phyloP scores from a whole-genome alignment of 768 basidiomycete genomes.

The Mycena metata region DNA sequence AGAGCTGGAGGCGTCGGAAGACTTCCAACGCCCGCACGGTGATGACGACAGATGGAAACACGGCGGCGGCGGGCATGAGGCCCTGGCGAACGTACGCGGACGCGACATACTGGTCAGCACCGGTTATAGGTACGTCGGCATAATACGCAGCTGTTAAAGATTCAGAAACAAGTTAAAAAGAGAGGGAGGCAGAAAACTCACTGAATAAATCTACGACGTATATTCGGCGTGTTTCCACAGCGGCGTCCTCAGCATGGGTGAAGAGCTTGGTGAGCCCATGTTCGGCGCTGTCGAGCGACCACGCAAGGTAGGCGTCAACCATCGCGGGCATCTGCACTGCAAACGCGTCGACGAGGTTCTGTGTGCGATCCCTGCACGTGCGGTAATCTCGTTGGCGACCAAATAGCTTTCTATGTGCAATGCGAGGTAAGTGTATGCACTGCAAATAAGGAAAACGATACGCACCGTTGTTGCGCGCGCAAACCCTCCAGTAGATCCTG shows the following conservation, averaged over 20 bases:
- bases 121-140: background rate
- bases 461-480: background rate
- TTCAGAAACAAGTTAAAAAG: background rate
- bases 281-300: background rate
- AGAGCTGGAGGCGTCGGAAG: background rate
- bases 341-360: background rate
- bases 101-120: background rate
- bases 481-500: background rate
- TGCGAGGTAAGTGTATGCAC: too few species aligned
- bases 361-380: background rate
- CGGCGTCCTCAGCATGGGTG: background rate
- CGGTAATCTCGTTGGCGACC: background rate
- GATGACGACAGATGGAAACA: background rate
- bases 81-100: background rate
- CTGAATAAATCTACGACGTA: background rate
- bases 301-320: background rate
- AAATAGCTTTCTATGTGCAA: background rate
- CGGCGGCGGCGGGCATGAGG: background rate
- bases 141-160: background rate
- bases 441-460: too few species aligned
- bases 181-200: background rate
- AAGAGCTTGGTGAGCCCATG: background rate
- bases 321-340: background rate
- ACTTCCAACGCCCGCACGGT: background rate
- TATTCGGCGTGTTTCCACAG: background rate